Base-by-base conservation (phyloP, 805 yeast genomes). In the Lipomyces chichibuensis region DNA sequence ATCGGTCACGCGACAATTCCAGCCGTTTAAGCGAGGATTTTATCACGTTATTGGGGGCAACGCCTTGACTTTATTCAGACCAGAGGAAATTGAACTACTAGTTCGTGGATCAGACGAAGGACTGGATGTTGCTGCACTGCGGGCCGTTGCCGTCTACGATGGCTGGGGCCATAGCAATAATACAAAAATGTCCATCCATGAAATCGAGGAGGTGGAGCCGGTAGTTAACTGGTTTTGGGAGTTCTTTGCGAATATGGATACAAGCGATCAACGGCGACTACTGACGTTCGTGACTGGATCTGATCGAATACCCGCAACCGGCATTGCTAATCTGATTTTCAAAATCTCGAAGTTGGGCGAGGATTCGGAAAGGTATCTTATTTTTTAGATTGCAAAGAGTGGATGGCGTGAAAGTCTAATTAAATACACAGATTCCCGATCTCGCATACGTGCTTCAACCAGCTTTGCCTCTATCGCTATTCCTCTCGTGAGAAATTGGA, bases 371-470 rank as follows among this genome's bases (percentile, higher is more conserved):
- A 80, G 88, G 59, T 65, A 57, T 53, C 51, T 32, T 8, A n/a
- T 54, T 0, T 29, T 17, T 17, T 7, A 2, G 14, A n/a, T 23
- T 33, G 11, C 14, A 17, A n/a, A 13, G 29, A 14, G 11, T 25
- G 23, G 43, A 4, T 6, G 27, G n/a, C n/a, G 20, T 11, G 25
- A 46, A 27, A 20, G n/a, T 7, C 32, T 32, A 14, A 20, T 13
- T 13, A 13, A 9, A 8, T 11, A 14, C 54, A n/a, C 29, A 63
- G 71, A 52, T 78, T 93, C 20, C 98, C 98, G 0, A 80, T 89
- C 17, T 92, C 98, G 0, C 98, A 94, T 75, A 95, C 98, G 0
- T 94, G 99, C 73, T 94, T 95, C 80, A 95, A 94, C 75, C 97
- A 94, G 79, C 76, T 94, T 29, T 89, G 94, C 64, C 72, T 95